Evolutionary conservation across 2,329 filamentous ascomycete species (phyloP).

Genomic region (Cordyceps farinosa): DNA sequence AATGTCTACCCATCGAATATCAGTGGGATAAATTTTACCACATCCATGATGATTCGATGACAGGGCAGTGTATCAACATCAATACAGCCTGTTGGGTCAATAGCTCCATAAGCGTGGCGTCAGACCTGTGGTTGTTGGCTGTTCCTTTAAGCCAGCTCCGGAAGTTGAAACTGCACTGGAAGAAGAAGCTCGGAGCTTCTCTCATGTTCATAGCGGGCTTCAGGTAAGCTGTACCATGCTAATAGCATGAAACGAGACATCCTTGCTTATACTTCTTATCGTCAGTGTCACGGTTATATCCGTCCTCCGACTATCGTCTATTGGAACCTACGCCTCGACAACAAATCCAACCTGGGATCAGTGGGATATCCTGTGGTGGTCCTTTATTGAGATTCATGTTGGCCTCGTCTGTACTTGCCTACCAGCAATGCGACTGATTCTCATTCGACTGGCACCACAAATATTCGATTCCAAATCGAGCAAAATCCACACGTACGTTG

Average conservation of each 20-base stretch:
- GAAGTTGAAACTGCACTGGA: slow-evolving; percentile 36
- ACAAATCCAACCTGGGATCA: slow-evolving; percentile 31
- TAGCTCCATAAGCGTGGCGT: slow-evolving; percentile 42
- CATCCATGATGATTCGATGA: slow-evolving; percentile 26
- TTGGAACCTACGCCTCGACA: slow-evolving; percentile 27
- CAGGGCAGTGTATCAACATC: slow-evolving; percentile 44
- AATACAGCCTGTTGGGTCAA: slow-evolving; percentile 45
- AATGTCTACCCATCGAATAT: slow-evolving; percentile 44
- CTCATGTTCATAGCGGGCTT: slow-evolving; percentile 44
- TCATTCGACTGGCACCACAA: slow-evolving; percentile 17
- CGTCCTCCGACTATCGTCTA: slow-evolving; percentile 29
- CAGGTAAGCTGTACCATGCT: slow-evolving; percentile 25
- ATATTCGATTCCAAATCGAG: slow-evolving; percentile 4
- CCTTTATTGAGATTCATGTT: slow-evolving; percentile 31
- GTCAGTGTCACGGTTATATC: slow-evolving; percentile 30
- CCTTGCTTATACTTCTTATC: not conserved
- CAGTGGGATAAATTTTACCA: slow-evolving; percentile 48
- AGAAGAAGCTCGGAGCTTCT: slow-evolving; percentile 41
- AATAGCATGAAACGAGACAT: not conserved
- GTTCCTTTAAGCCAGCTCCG: slow-evolving; percentile 42
- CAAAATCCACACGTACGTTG: not conserved
- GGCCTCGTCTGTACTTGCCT: slow-evolving; percentile 34
- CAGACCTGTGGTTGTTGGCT: slow-evolving; percentile 45
- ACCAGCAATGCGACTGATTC: slow-evolving; percentile 29
- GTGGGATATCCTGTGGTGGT: slow-evolving; percentile 28